Base-by-base conservation (phyloP, 208 protist species). In the Wallacemonas sp. region DNA sequence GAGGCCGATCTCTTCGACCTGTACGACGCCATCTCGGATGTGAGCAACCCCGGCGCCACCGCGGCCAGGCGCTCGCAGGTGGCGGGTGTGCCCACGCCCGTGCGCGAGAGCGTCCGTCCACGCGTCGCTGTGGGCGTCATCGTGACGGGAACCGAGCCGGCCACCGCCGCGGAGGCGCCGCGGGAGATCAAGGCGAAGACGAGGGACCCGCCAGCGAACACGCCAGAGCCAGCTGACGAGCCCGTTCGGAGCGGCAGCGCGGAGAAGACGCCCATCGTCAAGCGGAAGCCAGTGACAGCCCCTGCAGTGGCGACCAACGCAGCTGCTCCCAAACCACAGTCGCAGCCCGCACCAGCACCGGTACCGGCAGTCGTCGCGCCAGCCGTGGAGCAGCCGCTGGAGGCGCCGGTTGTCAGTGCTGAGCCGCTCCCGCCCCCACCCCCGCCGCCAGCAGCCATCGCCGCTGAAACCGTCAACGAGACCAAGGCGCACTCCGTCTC, bases 1-100 rank as follows among this genome's bases (percentile, higher is more conserved):
- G 52, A 58, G 52, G 52, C 52, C 16, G 52, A 58, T 58, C 52
- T 58, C n/a, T 58, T 58, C 30, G 52, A 58, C 29, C 52, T 58
- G 11, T 58, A 58, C 52, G 52, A 58, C 32, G 52, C 52, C 6
- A 58, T 58, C 52, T 58, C 52, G 4, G 52, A 58, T n/a, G 52
- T 58, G n/a, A 58, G 52, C 30, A 58, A 58, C 19, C 52, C 52
- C 3, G 52, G 52, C 27, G 52, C 52, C 26, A 58, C 52, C 9
- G 52, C 52, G 29, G 52, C 52, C 16, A 24, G 52, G 16, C 52
- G 52, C 6, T 41, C 52, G 23, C 52, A 58, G 21, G 30, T 21
- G 26, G 52, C 52, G 14, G 30, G 38, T n/a, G 29, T 58, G 4
- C 4, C 6, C 52, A 33, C 47, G 47, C 47, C 47, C 11, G 19